Conservation (phyloP, 73 alveolate genomes). For the Breviolum minutum region DNA sequence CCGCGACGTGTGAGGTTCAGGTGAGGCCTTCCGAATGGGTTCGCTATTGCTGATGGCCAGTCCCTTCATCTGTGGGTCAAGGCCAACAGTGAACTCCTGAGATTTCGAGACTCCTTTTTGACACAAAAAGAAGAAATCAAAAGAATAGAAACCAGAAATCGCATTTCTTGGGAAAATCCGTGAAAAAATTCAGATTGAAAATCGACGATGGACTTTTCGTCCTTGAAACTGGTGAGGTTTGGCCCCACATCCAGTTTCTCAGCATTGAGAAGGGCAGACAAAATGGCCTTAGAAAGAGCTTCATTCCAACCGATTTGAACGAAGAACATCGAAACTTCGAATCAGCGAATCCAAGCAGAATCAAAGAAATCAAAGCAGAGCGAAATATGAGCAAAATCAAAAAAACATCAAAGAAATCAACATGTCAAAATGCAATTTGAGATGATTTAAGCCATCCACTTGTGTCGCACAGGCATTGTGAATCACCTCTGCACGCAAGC, state of each 20-base stretch:
- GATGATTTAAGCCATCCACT: background rate
- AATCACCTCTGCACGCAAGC: conserved; percentile 96
- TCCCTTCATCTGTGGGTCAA: conserved; percentile 98
- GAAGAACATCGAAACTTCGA: background rate
- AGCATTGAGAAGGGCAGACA: conserved; percentile 97
- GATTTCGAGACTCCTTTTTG: background rate
- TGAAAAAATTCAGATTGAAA: too few species aligned
- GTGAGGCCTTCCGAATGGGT: background rate
- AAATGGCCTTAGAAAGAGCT: conserved; percentile 97
- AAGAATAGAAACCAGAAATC: too few species aligned
- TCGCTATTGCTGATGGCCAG: conserved; percentile 76
- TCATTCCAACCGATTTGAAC: background rate
- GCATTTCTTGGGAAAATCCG: background rate
- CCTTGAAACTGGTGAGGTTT: conserved; percentile 97
- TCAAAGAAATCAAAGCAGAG: background rate
- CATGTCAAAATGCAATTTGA: background rate
- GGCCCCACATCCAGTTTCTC: conserved; percentile 98
- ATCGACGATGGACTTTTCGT: conserved; percentile 52
- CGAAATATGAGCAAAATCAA: too few species aligned
- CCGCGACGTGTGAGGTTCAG: background rate
- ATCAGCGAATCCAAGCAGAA: background rate
- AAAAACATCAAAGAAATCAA: too few species aligned
- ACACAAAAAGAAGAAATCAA: background rate
- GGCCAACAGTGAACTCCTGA: conserved; percentile 88
- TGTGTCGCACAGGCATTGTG: conserved; percentile 99